Percentiles rank a stretch among this genome's conserved stretches.
These are phyloP conservation scores for Penicillium verhagenii DNA, from an alignment of 495 filamentous ascomycete genomes.

Conservation along the genomic window DNA sequence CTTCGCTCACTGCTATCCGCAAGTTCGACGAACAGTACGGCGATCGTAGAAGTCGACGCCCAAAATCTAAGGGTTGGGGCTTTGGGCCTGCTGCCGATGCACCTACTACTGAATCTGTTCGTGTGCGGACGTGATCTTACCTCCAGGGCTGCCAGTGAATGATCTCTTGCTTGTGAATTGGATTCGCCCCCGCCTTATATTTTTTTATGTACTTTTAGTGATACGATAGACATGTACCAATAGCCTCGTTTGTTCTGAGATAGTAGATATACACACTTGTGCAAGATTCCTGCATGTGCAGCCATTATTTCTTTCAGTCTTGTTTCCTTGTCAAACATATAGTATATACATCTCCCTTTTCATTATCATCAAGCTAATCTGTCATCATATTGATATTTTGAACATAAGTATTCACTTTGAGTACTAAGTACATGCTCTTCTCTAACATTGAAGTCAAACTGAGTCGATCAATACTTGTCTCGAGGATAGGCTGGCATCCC, in stretches of 20 bases:
- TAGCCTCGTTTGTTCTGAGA: constrained; percentile 5
- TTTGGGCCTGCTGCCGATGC: constrained; percentile 32
- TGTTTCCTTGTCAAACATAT: neutral
- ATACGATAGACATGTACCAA: constrained; percentile 38
- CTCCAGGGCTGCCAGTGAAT: neutral
- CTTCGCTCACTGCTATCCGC: constrained; percentile 74
- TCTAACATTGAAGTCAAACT: too few relatives aligned
- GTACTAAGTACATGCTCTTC: too few relatives aligned
- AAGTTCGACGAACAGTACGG: constrained; percentile 98
- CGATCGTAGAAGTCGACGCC: constrained; percentile 72
- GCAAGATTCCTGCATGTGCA: neutral
- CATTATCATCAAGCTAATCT: too few relatives aligned
- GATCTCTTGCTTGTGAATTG: neutral
- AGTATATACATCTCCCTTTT: too few relatives aligned
- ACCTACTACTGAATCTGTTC: constrained; percentile 30
- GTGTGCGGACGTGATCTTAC: constrained; percentile 40
- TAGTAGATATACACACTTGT: constrained; percentile 9
- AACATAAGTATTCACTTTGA: too few relatives aligned
- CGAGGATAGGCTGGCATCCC: too few relatives aligned
- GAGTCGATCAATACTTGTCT: too few relatives aligned
- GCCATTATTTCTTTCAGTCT: neutral
- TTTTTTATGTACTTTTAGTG: constrained; percentile 23
- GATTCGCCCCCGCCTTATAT: constrained; percentile 2
- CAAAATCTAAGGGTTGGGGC: constrained; percentile 53
- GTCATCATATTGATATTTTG: too few relatives aligned